phyloP scores from a whole-genome alignment of 805 yeast species.

The Huiozyma sinensis region DNA sequence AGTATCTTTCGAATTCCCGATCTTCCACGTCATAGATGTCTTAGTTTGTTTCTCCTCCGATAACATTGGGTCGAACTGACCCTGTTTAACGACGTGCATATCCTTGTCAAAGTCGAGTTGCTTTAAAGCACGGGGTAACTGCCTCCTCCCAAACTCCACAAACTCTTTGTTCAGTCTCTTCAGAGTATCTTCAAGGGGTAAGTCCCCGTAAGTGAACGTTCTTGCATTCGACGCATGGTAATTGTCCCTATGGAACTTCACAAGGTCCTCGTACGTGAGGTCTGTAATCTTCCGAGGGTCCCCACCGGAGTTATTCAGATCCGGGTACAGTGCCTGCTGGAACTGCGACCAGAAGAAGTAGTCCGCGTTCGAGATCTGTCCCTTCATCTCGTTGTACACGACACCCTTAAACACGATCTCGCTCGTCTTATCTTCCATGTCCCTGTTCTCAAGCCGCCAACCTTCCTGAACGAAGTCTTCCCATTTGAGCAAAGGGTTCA shows the following conservation, averaged over 20 bases:
- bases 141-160: conserved; percentile 42
- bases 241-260: conserved; percentile 60
- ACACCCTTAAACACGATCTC: conserved; percentile 84
- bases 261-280: conserved; percentile 60
- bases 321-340: conserved; percentile 74
- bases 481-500: conserved; percentile 65
- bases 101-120: conserved; percentile 13
- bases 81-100: conserved; percentile 26
- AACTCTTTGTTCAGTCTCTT: conserved; percentile 43
- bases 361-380: conserved; percentile 82
- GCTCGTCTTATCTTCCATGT: conserved; percentile 42
- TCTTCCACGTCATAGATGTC: conserved; percentile 79
- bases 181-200: conserved; percentile 54
- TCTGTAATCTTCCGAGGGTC: conserved; percentile 76
- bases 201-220: conserved; percentile 80
- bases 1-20: conserved; percentile 60
- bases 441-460: conserved; percentile 83
- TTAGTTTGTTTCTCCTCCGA: conserved; percentile 62
- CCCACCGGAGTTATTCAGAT: conserved; percentile 86
- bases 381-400: conserved; percentile 97
- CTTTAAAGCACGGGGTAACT: conserved; percentile 36
- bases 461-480: conserved; percentile 93
- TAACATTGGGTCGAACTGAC: conserved; percentile 75
- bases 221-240: conserved; percentile 88
- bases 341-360: conserved; percentile 78